Evolutionary conservation across 2,329 filamentous ascomycete genomes (phyloP).

Genomic region (Lecanosticta acicola): DNA sequence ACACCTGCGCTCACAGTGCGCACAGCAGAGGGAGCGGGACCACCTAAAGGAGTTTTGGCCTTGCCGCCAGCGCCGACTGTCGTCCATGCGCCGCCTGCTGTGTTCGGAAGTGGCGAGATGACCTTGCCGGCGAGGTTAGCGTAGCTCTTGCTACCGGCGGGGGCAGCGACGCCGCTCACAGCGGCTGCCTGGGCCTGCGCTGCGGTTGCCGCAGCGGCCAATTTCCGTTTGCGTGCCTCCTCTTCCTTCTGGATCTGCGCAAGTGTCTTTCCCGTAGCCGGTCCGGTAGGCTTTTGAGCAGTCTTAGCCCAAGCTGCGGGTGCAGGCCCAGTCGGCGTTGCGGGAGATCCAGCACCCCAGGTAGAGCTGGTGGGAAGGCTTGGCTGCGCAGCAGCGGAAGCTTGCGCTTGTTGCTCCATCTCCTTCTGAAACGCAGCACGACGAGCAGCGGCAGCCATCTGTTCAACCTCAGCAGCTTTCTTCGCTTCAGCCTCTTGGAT

Average conservation of each 20-base stretch:
- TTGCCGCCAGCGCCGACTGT: conserved; percentile 94
- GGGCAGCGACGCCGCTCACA: conserved; percentile 39
- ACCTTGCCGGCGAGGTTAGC: conserved; percentile 87
- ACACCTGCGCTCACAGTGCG: conserved; percentile 45
- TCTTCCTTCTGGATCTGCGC: conserved; percentile 97
- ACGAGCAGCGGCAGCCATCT: conserved; percentile 69
- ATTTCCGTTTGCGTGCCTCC: conserved; percentile 78
- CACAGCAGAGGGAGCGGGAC: conserved; percentile 41
- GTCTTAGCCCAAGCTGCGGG: conserved; percentile 63
- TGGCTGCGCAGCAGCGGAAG: conserved; percentile 46
- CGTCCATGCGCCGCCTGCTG: conserved; percentile 69
- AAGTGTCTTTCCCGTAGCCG: conserved; percentile 71
- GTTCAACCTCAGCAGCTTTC: conserved; percentile 84
- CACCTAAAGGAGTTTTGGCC: conserved; percentile 66
- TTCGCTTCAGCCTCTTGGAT: conserved; percentile 94
- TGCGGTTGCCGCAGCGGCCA: conserved; percentile 47
- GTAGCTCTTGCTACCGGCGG: conserved; percentile 72
- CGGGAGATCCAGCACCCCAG: conserved; percentile 74
- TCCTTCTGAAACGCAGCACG: conserved; percentile 78
- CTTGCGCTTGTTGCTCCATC: conserved; percentile 56
- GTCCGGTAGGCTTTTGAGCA: conserved; percentile 45
- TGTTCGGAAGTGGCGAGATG: conserved; percentile 35
- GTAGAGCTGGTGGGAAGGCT: conserved; percentile 83
- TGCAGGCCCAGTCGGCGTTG: conserved; percentile 47
- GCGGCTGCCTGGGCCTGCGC: conserved; percentile 39